Evolutionary conservation across 139 green algal species (phyloP).

Genomic region (Edaphochlamys debaryana): DNA sequence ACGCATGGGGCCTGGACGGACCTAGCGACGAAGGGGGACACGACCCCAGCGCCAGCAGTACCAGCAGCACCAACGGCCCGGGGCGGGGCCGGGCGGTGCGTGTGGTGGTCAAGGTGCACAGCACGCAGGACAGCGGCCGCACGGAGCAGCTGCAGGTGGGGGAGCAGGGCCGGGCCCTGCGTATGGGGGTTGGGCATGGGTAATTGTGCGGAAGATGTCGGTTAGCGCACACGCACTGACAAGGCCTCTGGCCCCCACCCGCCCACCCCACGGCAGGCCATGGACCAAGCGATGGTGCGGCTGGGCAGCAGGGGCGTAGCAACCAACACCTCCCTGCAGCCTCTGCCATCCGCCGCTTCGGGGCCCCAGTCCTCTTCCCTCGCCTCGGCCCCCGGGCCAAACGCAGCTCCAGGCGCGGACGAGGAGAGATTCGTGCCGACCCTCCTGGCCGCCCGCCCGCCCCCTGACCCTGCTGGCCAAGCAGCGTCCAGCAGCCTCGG

Average conservation of each 20-base stretch:
- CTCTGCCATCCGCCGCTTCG: background rate
- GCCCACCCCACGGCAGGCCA: background rate
- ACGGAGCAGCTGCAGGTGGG: constrained; percentile 8
- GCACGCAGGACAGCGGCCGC: constrained; percentile 6
- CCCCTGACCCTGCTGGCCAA: background rate
- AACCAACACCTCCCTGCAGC: constrained; percentile 23
- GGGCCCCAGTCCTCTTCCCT: too few relatives aligned
- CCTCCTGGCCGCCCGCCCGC: too few relatives aligned
- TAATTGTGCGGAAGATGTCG: too few relatives aligned
- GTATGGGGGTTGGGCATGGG: too few relatives aligned
- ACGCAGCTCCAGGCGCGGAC: too few relatives aligned
- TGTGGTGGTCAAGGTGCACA: constrained; percentile 35
- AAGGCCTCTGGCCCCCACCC: background rate
- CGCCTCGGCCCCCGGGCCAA: too few relatives aligned
- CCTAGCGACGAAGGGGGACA: background rate
- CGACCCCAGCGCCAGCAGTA: too few relatives aligned
- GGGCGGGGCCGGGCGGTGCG: background rate
- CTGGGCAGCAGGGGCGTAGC: constrained; percentile 1
- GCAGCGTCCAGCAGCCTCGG: background rate
- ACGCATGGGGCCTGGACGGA: background rate
- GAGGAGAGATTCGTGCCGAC: too few relatives aligned
- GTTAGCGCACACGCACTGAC: too few relatives aligned
- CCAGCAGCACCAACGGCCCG: background rate
- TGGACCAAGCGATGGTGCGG: constrained; percentile 20
- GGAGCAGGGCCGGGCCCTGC: background rate